Percentiles rank a stretch among this genome's conserved stretches.
Evolutionary conservation across 2,329 filamentous ascomycete species (phyloP).

Genomic region (Lachnellula suecica): DNA sequence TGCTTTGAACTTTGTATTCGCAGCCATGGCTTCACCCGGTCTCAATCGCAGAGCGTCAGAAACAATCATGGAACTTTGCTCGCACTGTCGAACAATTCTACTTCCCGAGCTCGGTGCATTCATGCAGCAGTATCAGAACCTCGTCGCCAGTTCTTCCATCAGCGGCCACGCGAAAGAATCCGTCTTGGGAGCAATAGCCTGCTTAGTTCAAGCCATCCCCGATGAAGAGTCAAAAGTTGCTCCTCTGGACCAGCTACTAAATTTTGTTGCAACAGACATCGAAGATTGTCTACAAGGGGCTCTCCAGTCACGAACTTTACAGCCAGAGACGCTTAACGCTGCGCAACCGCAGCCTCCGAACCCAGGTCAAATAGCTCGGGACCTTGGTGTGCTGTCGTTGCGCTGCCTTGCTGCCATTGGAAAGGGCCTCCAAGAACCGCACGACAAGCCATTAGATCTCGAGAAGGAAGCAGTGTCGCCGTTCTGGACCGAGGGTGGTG

Average conservation of each 20-base stretch:
- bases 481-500: constrained; percentile 49
- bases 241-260: constrained; percentile 57
- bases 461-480: constrained; percentile 47
- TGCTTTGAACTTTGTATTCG: constrained; percentile 73
- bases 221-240: constrained; percentile 53
- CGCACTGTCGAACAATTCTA: constrained; percentile 70
- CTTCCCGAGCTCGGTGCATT: constrained; percentile 67
- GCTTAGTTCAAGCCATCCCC: constrained; percentile 70
- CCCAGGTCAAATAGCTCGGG: constrained; percentile 28
- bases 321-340: neutral
- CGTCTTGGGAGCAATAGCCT: constrained; percentile 71
- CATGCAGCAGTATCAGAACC: constrained; percentile 67
- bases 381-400: constrained; percentile 47
- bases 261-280: constrained; percentile 64
- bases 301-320: neutral
- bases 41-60: constrained; percentile 70
- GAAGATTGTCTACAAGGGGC: constrained; percentile 35
- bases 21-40: constrained; percentile 59
- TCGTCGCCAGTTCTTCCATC: constrained; percentile 52
- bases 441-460: constrained; percentile 67
- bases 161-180: constrained; percentile 72
- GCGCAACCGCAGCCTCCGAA: neutral
- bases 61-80: constrained; percentile 73
- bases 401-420: constrained; percentile 70
- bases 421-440: constrained; percentile 67